Evolutionary conservation across 2,329 filamentous ascomycete genomes (phyloP), one percentile per base, ranked within the genome.

Genomic region (Colletotrichum noveboracense): DNA sequence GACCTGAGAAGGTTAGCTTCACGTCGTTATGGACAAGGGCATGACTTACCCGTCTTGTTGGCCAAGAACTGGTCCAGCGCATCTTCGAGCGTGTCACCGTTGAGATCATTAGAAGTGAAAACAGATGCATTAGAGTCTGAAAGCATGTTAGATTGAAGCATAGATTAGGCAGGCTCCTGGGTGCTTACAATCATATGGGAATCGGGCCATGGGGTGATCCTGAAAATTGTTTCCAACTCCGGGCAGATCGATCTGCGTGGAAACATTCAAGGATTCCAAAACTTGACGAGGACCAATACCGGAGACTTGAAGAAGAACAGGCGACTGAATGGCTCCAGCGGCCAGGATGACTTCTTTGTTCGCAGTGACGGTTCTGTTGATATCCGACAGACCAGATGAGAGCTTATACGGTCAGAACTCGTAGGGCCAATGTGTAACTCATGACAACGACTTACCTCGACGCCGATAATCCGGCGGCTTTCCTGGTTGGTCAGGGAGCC

Each of bases 251-350:
- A 84, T 76, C 10, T 80, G 76, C 3, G 81, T 78, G 4, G 80
- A 61, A 21, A 84, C 76, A 61, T 77, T 77, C 34, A 85, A 75
- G n/a, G 77, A 79, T 5, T 67, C 68, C 32, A 84, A 78, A 32
- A 82, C 76, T 5, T 78, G 76, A 13, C 74, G 73, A 7, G 83
- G 81, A 2, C 83, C 84, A 55, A 85, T 82, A 0, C 83, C 83
- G 16, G 84, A 85, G n/a, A 87, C 79, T 76, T 88, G 84, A 4
- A 89, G 81, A n/a, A 89, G 78, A 24, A 84, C 81, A 3, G 88
- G 87, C 1, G 84, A 83, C 55, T 86, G 83, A 66, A 88, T 83
- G 1, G 83, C 80, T 1, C 87, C 87, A 2, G 85, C 85, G 1
- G 83, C 81, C 1, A 89, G 64, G 32, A 89, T 84, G 5, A 88